Percentiles rank a stretch among this genome's conserved stretches.
These are phyloP conservation scores for Apiosordaria backusii DNA, from an alignment of 495 filamentous ascomycete species.

Conservation along the genomic window DNA sequence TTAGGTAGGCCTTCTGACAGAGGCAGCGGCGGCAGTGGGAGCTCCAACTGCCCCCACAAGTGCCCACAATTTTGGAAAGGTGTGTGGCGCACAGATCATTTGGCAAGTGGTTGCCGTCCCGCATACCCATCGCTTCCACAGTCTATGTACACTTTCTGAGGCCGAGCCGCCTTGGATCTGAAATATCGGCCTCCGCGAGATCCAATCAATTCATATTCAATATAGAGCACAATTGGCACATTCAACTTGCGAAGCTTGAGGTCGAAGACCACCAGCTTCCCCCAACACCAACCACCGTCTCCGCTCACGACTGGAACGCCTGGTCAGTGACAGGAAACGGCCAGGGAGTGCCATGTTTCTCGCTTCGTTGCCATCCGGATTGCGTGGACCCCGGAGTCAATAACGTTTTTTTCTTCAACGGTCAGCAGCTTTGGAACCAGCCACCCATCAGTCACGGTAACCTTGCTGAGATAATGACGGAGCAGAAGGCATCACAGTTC, in stretches of 20 bases:
- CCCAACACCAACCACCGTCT: not conserved
- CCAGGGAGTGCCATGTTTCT: not conserved
- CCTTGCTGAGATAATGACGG: too few relatives aligned
- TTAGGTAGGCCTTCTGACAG: slow-evolving; percentile 15
- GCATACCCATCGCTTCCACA: slow-evolving; percentile 2
- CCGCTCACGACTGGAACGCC: not conserved
- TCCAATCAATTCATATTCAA: not conserved
- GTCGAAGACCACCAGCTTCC: not conserved
- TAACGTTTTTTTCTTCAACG: not conserved
- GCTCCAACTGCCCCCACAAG: not conserved
- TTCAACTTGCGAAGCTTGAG: not conserved
- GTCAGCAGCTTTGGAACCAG: not conserved
- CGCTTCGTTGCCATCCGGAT: not conserved
- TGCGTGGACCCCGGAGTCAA: not conserved
- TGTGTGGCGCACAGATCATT: not conserved
- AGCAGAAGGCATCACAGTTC: not conserved
- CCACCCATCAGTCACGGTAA: not conserved
- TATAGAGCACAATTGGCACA: not conserved
- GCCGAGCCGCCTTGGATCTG: not conserved
- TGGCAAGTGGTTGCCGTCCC: not conserved
- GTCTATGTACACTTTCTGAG: not conserved
- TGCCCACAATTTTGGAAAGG: not conserved
- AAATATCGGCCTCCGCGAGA: not conserved
- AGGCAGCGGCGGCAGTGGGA: slow-evolving; percentile 1
- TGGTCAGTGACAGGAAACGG: not conserved